phyloP scores from a whole-genome alignment of 768 basidiomycete genomes.

The Tremella yokohamensis region DNA sequence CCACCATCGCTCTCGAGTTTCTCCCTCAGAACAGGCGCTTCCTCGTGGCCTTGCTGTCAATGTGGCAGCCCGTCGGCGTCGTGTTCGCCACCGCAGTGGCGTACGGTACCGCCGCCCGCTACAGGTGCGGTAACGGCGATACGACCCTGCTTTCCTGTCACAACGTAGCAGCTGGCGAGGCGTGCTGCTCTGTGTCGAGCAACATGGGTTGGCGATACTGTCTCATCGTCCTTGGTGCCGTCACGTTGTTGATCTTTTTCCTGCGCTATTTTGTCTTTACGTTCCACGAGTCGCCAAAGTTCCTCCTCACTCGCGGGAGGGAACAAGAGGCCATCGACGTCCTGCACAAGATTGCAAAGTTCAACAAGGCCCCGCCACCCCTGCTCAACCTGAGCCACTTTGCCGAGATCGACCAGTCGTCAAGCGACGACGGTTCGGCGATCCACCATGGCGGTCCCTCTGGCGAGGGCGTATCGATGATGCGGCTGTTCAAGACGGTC shows the following conservation, averaged over 20 bases:
- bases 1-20: constrained; percentile 50
- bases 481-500: background rate
- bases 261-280: constrained; percentile 61
- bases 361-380: constrained; percentile 50
- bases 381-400: constrained; percentile 50
- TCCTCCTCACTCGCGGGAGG: constrained; percentile 59
- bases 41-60: constrained; percentile 58
- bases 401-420: constrained; percentile 43
- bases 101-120: constrained; percentile 61
- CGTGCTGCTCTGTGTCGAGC: constrained; percentile 55
- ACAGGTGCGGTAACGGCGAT: constrained; percentile 53
- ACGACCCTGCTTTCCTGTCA: constrained; percentile 32
- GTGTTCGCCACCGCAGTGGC: constrained; percentile 58
- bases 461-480: background rate
- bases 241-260: constrained; percentile 60
- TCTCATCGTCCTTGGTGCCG: constrained; percentile 51
- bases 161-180: constrained; percentile 33
- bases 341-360: constrained; percentile 51
- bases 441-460: background rate
- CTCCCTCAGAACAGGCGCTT: constrained; percentile 47
- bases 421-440: constrained; percentile 14
- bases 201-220: constrained; percentile 67
- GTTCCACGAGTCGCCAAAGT: constrained; percentile 64
- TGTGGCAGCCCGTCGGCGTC: constrained; percentile 55
- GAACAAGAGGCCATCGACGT: constrained; percentile 60